Conservation (phyloP, 83 land plant genomes). For the Picea abies region DNA sequence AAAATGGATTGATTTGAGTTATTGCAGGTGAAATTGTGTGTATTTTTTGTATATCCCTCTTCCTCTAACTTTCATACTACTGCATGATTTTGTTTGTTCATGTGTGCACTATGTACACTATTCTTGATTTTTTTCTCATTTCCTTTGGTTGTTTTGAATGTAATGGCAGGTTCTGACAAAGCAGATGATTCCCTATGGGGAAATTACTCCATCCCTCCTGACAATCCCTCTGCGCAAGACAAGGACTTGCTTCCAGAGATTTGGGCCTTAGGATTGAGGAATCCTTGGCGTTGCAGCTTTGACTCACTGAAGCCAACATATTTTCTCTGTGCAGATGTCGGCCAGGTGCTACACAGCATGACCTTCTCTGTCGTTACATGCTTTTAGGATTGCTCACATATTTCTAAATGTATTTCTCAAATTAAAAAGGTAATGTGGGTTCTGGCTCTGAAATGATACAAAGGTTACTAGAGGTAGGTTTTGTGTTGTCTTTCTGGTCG, state of each 20-base stretch:
- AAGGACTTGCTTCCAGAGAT: slow-evolving; percentile 66
- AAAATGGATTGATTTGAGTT: too few species aligned
- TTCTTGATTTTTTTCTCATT: too few species aligned
- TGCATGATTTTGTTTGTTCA: too few species aligned
- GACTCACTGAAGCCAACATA: slow-evolving; percentile 80
- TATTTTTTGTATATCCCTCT: too few species aligned
- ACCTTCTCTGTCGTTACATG: too few species aligned
- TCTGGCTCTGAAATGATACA: too few species aligned
- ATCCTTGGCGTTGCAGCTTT: slow-evolving; percentile 99
- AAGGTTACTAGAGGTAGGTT: too few species aligned
- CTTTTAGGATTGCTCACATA: neutral
- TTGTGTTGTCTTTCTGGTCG: too few species aligned
- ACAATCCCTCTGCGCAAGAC: slow-evolving; percentile 72
- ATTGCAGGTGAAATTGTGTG: too few species aligned
- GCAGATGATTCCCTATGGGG: slow-evolving; percentile 54
- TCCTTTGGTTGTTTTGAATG: too few species aligned
- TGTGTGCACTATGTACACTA: too few species aligned
- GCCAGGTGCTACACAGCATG: slow-evolving; percentile 58
- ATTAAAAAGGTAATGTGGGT: neutral
- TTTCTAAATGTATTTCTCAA: neutral
- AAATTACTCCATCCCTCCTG: slow-evolving; percentile 84
- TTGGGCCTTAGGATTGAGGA: slow-evolving; percentile 92
- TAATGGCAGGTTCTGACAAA: neutral
- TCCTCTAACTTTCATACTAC: too few species aligned
- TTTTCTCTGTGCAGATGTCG: slow-evolving; percentile 93